Evolutionary conservation across 352 stramenopile genomes (phyloP).

Genomic region (Globisporangium camurandrum): DNA sequence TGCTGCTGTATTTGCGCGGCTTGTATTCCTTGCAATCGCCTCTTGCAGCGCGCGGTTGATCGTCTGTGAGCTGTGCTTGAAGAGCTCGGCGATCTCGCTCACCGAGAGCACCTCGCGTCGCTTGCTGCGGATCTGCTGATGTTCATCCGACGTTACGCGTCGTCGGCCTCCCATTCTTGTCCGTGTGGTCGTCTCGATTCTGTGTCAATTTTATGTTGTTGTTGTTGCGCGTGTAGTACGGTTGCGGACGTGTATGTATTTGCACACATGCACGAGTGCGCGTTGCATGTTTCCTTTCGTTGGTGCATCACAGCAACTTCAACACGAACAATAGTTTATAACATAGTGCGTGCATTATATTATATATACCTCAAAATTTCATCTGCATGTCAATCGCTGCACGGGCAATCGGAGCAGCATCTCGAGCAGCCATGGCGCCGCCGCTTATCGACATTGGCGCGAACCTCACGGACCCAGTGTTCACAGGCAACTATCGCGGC

Average conservation of each 20-base stretch:
- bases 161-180: conserved; percentile 32
- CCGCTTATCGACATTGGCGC: conserved; percentile 90
- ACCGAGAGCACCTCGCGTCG: conserved; percentile 27
- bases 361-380: too few relatives aligned
- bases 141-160: conserved; percentile 34
- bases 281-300: too few relatives aligned
- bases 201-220: too few relatives aligned
- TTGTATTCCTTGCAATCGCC: background rate
- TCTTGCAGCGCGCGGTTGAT: conserved; percentile 29
- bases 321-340: too few relatives aligned
- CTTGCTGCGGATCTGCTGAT: conserved; percentile 29
- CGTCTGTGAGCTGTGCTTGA: conserved; percentile 27
- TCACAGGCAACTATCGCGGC: conserved; percentile 85
- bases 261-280: too few relatives aligned
- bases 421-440: background rate
- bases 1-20: too few relatives aligned
- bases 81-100: conserved; percentile 24
- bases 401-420: too few relatives aligned
- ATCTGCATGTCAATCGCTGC: background rate
- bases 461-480: conserved; percentile 92
- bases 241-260: too few relatives aligned
- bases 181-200: too few relatives aligned
- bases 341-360: too few relatives aligned
- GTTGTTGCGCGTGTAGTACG: too few relatives aligned
- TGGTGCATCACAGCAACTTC: too few relatives aligned